These are phyloP conservation scores for Phytophthora nicotianae DNA, from an alignment of 352 stramenopile genomes.

Conservation along the genomic window DNA sequence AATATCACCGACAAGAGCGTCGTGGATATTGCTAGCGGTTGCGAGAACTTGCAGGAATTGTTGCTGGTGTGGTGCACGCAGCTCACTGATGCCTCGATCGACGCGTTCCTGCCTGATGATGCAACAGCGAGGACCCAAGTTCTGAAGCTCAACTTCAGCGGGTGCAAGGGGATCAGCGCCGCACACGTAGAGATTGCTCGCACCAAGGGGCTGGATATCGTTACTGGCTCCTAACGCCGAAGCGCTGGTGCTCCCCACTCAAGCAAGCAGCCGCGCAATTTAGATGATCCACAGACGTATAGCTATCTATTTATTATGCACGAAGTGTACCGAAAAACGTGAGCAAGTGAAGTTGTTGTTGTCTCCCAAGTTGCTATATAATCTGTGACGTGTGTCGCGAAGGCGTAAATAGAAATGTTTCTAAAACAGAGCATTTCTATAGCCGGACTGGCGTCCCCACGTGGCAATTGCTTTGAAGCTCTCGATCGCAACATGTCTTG, in stretches of 20 bases:
- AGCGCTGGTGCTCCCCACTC: conserved; percentile 7
- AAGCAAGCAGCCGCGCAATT: conserved; percentile 10
- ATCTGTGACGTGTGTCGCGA: background rate
- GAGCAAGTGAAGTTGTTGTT: background rate
- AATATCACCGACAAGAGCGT: conserved; percentile 90
- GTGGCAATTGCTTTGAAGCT: conserved; percentile 32
- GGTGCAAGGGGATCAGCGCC: conserved; percentile 68
- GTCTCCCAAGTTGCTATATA: background rate
- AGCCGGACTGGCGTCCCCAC: conserved; percentile 9
- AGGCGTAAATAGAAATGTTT: background rate
- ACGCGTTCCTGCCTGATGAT: conserved; percentile 49
- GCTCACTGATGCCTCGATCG: conserved; percentile 72
- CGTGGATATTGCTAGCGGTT: conserved; percentile 67
- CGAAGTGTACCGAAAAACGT: background rate
- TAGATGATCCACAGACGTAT: conserved; percentile 28
- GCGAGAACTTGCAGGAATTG: conserved; percentile 62
- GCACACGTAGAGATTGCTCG: conserved; percentile 42
- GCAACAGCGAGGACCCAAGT: conserved; percentile 15
- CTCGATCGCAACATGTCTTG: conserved; percentile 45
- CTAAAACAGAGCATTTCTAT: background rate
- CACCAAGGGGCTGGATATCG: conserved; percentile 39
- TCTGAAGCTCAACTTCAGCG: conserved; percentile 62
- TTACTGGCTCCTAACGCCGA: conserved; percentile 29
- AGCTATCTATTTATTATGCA: conserved; percentile 32
- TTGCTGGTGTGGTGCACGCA: conserved; percentile 86